Conservation (phyloP, 2,329 filamentous ascomycete species). For the Colletotrichum noveboracense region DNA sequence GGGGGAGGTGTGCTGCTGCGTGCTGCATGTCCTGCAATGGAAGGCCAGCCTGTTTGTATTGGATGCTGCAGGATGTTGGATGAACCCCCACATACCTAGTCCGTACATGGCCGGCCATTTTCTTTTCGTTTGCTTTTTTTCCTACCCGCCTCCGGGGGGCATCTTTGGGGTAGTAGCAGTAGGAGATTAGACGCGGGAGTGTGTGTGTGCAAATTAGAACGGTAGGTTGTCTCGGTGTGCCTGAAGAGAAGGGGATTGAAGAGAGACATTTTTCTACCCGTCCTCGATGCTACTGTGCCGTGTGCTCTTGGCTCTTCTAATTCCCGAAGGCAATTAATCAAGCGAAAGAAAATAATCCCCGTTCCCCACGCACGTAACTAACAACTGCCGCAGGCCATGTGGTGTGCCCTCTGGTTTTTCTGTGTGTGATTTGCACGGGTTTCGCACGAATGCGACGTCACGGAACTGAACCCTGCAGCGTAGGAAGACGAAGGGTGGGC, state of each 20-base stretch:
- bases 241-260: neutral
- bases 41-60: slow-evolving; percentile 1
- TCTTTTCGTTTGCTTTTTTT: neutral
- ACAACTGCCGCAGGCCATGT: neutral
- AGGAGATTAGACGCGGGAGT: neutral
- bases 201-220: neutral
- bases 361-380: neutral
- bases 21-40: neutral
- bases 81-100: neutral
- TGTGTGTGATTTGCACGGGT: neutral
- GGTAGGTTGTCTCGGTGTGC: neutral
- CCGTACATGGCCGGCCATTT: neutral
- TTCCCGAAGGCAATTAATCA: neutral
- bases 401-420: neutral
- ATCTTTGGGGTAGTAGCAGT: neutral
- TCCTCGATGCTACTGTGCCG: neutral
- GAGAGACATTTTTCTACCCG: neutral
- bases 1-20: neutral
- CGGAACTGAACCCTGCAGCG: neutral
- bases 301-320: neutral
- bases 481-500: neutral
- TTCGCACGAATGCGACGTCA: neutral
- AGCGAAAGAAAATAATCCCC: neutral
- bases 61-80: neutral
- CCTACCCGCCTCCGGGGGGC: neutral